A percentile compares a stretch with the other conserved stretches of the same genome.
phyloP scores from a whole-genome alignment of 208 protist species.

The Spongospora subterranea region DNA sequence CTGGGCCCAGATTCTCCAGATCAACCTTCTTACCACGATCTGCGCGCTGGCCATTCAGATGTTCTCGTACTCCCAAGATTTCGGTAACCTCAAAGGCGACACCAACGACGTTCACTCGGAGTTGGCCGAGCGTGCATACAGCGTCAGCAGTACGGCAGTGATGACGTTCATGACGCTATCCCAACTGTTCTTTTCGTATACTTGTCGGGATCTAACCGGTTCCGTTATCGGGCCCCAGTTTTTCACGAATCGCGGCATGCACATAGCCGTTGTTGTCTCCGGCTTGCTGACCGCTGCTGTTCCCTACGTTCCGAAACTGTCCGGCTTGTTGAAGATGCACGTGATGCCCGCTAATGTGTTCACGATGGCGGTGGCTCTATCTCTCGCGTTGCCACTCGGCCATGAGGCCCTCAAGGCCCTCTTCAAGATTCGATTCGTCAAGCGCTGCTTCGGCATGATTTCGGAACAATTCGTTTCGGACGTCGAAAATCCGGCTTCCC shows the following conservation, averaged over 20 bases:
- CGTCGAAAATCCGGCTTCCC: no score
- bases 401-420: background rate
- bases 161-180: background rate
- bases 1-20: background rate
- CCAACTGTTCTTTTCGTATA: background rate
- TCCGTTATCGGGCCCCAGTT: background rate
- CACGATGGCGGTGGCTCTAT: background rate
- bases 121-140: background rate
- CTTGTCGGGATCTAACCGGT: background rate
- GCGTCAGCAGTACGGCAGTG: background rate
- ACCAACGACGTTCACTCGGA: background rate
- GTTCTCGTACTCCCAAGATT: background rate
- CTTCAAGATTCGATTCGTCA: background rate
- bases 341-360: background rate
- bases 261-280: background rate
- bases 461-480: no score
- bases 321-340: background rate
- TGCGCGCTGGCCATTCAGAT: background rate
- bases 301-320: background rate
- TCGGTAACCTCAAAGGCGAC: background rate
- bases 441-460: no score
- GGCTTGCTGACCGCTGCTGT: background rate
- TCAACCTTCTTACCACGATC: background rate
- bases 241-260: background rate
- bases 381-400: background rate